Evolutionary conservation across 768 basidiomycete species (phyloP).

Genomic region (Leccinum subtestaceum): DNA sequence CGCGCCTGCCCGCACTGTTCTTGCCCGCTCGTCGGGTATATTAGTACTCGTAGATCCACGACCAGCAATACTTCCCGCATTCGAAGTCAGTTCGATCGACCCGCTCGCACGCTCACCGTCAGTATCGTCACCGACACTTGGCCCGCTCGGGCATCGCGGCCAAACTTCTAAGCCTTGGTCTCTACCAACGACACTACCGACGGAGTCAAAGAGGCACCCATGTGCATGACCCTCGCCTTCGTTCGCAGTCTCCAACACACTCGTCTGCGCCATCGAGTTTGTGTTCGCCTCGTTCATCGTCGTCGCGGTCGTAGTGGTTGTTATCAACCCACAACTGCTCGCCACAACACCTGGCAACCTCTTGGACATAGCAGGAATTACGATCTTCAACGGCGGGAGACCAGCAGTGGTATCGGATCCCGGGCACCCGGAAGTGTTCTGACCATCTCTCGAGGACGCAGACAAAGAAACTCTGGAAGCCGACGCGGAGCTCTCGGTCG

Average conservation of each 20-base stretch:
- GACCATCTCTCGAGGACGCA: background rate
- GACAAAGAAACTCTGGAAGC: background rate
- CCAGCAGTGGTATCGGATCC: background rate
- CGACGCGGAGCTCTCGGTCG: background rate
- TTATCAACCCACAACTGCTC: background rate
- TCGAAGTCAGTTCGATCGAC: background rate
- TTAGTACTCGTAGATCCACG: background rate
- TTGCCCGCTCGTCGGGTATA: background rate
- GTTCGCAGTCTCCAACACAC: background rate
- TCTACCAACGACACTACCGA: background rate
- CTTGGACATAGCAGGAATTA: background rate
- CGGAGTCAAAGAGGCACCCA: background rate
- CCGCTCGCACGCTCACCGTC: background rate
- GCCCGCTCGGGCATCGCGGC: background rate
- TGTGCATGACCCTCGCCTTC: background rate
- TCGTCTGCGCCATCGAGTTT: background rate
- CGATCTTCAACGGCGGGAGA: background rate
- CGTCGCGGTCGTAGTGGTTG: background rate
- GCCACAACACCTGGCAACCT: background rate
- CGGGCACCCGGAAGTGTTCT: background rate
- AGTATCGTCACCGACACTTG: background rate
- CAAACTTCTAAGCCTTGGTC: background rate
- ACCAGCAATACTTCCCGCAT: background rate
- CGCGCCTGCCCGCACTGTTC: background rate
- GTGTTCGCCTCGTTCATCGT: background rate